Evolutionary conservation across 345 rosid species (phyloP), one percentile per base, ranked within the genome.

Genomic region (Syzygium grande): DNA sequence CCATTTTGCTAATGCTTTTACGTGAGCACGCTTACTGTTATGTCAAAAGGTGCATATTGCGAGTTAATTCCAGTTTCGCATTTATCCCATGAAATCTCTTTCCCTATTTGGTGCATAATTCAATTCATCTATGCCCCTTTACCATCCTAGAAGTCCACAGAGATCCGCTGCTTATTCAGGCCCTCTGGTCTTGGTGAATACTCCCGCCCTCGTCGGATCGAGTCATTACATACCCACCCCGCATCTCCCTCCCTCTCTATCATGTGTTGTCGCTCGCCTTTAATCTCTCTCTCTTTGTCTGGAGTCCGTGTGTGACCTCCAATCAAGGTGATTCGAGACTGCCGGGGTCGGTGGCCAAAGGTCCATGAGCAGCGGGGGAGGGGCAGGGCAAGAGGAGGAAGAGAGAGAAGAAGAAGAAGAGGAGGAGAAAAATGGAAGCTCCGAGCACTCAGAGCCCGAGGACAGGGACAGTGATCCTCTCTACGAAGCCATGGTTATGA

Each of bases 391-490:
- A 3, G 92, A 84, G 86, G 95, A 96, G 7, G 95, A 89, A 34
- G 98, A 94, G 61, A 53, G 98, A 94, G 83, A 97, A 95, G 22
- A 95, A 89, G 22, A 95, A 88, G 86, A 98, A 93, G 94, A 94
- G 93, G 94, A 94, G 93, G 34, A 96, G 88, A 86, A 92, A 91
- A 85, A 91, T 87, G 49, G 95, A 95, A 15, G 93, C 96, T 11
- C 86, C 93, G 4, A 97, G 92, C 46, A 92, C 94, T 1, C 93
- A 86, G 84, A 96, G 93, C 17, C 93, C 94, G 17, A 96, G 91
- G 38, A 92, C 92, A 3, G 98, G 97, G 9, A 96, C 90, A 12
- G 94, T 89, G 2, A 95, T 91, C 98, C 97, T 87, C 95, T 96
- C 85, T 95, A 99, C 27, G 89, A 88, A 51, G 86, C 86, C 86